phyloP scores from a whole-genome alignment of 2,329 filamentous ascomycete species.

The Paecilomyces variotii region DNA sequence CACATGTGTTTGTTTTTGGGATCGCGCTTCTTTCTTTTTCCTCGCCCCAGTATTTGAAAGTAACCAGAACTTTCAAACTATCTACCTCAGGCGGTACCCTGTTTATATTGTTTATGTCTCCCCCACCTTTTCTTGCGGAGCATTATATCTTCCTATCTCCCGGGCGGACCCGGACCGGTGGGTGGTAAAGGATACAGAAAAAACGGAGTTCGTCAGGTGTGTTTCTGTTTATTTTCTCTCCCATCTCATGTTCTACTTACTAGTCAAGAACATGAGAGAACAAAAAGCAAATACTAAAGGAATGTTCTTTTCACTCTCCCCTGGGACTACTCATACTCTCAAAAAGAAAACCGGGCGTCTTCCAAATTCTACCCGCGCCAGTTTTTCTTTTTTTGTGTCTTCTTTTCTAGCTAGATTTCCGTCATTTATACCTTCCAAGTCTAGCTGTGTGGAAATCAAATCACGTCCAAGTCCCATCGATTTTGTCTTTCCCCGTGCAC shows the following conservation, averaged over 20 bases:
- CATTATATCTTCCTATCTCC: not conserved
- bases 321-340: not conserved
- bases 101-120: not conserved
- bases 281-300: not conserved
- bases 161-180: not conserved
- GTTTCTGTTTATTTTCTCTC: not conserved
- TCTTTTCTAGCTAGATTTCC: not conserved
- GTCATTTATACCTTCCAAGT: not conserved
- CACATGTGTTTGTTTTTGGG: not conserved
- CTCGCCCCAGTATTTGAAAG: not conserved
- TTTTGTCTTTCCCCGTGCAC: too few relatives aligned
- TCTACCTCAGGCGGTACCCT: not conserved
- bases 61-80: not conserved
- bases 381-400: not conserved
- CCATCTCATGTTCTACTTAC: not conserved
- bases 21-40: not conserved
- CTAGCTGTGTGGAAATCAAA: too few relatives aligned
- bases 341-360: not conserved
- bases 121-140: not conserved
- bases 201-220: not conserved
- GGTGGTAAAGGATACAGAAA: not conserved
- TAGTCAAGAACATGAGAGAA: not conserved
- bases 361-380: not conserved
- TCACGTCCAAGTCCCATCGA: too few relatives aligned
- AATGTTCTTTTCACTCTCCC: not conserved